A percentile compares a stretch with the other conserved stretches of the same genome.
These are phyloP conservation scores for Solanum hybrid DNA, from an alignment of 305 asterid species.

Conservation along the genomic window DNA sequence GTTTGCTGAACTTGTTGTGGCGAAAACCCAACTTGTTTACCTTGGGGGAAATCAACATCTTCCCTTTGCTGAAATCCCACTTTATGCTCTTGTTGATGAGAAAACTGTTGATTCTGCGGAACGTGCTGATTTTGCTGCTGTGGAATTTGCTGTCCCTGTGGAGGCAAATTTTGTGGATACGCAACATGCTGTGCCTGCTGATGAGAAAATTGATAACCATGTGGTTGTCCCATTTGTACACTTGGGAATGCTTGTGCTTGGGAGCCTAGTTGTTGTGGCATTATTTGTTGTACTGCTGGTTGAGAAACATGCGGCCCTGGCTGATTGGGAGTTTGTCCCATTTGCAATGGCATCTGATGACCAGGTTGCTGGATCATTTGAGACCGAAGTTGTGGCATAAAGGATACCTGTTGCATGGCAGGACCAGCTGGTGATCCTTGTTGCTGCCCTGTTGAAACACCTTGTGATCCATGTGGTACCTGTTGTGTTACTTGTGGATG, in stretches of 20 bases:
- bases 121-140: slow-evolving; percentile 49
- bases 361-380: slow-evolving; percentile 49
- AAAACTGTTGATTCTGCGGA: slow-evolving; percentile 46
- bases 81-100: slow-evolving; percentile 56
- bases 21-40: slow-evolving; percentile 54
- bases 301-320: slow-evolving; percentile 43
- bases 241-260: slow-evolving; percentile 48
- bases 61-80: slow-evolving; percentile 49
- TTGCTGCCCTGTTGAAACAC: slow-evolving; percentile 33
- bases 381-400: slow-evolving; percentile 38
- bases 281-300: slow-evolving; percentile 34
- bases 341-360: slow-evolving; percentile 42
- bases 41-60: slow-evolving; percentile 44
- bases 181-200: slow-evolving; percentile 44
- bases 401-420: slow-evolving; percentile 37
- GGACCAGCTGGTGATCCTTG: slow-evolving; percentile 53
- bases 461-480: slow-evolving; percentile 26
- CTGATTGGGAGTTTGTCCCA: slow-evolving; percentile 32
- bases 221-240: slow-evolving; percentile 46
- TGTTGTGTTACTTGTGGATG: slow-evolving; percentile 32
- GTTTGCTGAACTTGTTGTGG: slow-evolving; percentile 50
- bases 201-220: slow-evolving; percentile 44
- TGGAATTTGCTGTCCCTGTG: slow-evolving; percentile 48
- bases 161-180: slow-evolving; percentile 50
- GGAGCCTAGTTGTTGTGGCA: slow-evolving; percentile 35